Evolutionary conservation across 2,329 filamentous ascomycete species (phyloP).

Genomic region (Pseudogymnoascus verrucosus): DNA sequence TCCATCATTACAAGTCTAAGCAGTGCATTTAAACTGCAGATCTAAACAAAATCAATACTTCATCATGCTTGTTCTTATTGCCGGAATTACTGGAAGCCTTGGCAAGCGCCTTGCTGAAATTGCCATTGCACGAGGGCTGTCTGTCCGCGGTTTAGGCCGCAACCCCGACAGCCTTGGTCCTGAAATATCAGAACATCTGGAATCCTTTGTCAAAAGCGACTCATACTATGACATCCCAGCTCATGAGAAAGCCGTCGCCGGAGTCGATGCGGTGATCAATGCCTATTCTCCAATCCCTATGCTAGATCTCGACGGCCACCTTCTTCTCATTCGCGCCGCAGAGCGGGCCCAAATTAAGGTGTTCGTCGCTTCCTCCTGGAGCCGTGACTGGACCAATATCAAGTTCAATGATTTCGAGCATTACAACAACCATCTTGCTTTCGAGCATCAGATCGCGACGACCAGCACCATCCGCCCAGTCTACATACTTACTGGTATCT

Average conservation of each 20-base stretch:
- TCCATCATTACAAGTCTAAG: not conserved
- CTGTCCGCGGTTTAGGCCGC: conserved; percentile 30
- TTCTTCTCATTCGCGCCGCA: conserved; percentile 30
- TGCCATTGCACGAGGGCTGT: conserved; percentile 25
- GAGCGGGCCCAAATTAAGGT: conserved; percentile 29
- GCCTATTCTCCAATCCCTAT: conserved; percentile 24
- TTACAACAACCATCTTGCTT: conserved; percentile 29
- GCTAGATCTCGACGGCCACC: conserved; percentile 28
- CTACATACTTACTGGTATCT: conserved; percentile 26
- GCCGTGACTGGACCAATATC: conserved; percentile 27
- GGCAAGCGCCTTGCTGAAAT: conserved; percentile 25
- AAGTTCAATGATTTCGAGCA: conserved; percentile 25
- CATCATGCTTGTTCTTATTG: conserved; percentile 31
- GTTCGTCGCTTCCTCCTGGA: conserved; percentile 29
- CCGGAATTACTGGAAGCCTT: conserved; percentile 30
- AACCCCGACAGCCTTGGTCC: conserved; percentile 24
- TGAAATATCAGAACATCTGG: conserved; percentile 18
- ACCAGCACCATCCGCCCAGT: conserved; percentile 25
- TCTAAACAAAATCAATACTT: not conserved
- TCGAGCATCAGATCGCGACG: conserved; percentile 25
- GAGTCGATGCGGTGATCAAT: conserved; percentile 31
- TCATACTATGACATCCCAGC: conserved; percentile 27
- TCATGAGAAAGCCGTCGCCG: conserved; percentile 26
- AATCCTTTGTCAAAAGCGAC: conserved; percentile 23
- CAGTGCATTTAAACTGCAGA: not conserved